Conservation (phyloP, 441 rosid species). For the Gossypium schwendimanii region DNA sequence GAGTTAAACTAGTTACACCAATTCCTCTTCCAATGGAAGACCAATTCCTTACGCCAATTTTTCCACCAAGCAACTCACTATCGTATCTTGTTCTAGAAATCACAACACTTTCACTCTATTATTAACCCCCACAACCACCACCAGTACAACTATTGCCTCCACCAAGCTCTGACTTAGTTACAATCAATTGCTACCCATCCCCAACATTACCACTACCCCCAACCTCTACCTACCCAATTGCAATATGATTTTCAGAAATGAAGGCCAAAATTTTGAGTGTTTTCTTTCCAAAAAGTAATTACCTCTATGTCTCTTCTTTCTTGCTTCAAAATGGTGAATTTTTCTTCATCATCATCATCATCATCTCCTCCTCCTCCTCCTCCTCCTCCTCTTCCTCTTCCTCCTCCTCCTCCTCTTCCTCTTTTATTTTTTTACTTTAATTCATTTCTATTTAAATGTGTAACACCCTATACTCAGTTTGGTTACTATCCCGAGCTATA, state of each 20-base stretch:
- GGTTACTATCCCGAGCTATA: too few species aligned
- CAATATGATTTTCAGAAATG: conserved; percentile 16
- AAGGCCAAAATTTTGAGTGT: conserved; percentile 24
- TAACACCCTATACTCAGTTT: too few species aligned
- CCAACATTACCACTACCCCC: not conserved
- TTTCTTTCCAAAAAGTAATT: conserved; percentile 9
- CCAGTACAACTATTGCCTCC: not conserved
- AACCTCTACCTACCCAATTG: conserved; percentile 39
- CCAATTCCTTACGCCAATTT: conserved; percentile 88
- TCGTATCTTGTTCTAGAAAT: conserved; percentile 79
- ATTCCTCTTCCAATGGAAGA: conserved; percentile 76
- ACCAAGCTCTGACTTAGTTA: conserved; percentile 8
- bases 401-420: too few species aligned
- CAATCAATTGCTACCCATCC: not conserved
- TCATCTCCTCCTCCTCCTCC: too few species aligned
- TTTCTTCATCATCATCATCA: too few species aligned
- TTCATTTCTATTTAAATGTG: too few species aligned
- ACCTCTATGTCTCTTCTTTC: conserved; percentile 11
- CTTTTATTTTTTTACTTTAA: too few species aligned
- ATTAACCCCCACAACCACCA: not conserved
- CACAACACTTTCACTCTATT: conserved; percentile 67
- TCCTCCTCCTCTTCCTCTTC: too few species aligned
- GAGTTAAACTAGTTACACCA: conserved; percentile 95
- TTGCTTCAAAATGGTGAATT: too few species aligned
- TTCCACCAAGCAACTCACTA: conserved; percentile 44